Conservation (phyloP, 805 yeast species). For the Candida berthetii region DNA sequence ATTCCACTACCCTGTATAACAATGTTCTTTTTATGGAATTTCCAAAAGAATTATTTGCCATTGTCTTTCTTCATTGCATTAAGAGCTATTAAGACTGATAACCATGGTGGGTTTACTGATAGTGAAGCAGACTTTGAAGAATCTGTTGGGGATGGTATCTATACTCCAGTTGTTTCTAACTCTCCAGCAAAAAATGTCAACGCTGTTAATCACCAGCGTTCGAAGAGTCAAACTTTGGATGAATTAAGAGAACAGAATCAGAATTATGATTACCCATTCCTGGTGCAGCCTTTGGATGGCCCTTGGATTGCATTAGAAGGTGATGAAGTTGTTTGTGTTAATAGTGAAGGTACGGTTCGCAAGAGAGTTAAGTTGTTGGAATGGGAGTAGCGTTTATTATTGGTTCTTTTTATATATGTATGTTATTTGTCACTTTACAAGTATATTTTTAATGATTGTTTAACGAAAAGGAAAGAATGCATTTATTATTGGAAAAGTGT, state of each 20-base stretch:
- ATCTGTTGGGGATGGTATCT: constrained; percentile 16
- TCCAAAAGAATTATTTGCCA: constrained; percentile 76
- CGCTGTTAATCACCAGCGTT: constrained; percentile 1
- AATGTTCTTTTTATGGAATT: constrained; percentile 64
- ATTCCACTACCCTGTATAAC: constrained; percentile 75
- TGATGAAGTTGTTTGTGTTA: constrained; percentile 42
- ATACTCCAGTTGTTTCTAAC: constrained; percentile 5
- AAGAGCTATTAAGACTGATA: constrained; percentile 60
- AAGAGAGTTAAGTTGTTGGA: constrained; percentile 30
- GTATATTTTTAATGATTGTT: neutral
- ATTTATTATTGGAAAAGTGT: neutral
- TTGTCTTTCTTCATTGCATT: constrained; percentile 81
- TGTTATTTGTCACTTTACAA: neutral
- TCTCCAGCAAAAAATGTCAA: neutral
- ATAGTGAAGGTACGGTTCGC: constrained; percentile 32
- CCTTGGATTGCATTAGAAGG: constrained; percentile 77
- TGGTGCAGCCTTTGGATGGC: constrained; percentile 68
- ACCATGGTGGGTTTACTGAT: constrained; percentile 20
- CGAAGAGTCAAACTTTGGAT: constrained; percentile 50
- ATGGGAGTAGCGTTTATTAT: constrained; percentile 28
- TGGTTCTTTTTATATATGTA: neutral
- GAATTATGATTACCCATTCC: constrained; percentile 72
- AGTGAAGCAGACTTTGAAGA: constrained; percentile 9
- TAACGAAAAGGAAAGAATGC: neutral
- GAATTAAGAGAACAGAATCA: constrained; percentile 69